phyloP scores from a whole-genome alignment of 108 stramenopile species.

The Skeletonema marinoi region DNA sequence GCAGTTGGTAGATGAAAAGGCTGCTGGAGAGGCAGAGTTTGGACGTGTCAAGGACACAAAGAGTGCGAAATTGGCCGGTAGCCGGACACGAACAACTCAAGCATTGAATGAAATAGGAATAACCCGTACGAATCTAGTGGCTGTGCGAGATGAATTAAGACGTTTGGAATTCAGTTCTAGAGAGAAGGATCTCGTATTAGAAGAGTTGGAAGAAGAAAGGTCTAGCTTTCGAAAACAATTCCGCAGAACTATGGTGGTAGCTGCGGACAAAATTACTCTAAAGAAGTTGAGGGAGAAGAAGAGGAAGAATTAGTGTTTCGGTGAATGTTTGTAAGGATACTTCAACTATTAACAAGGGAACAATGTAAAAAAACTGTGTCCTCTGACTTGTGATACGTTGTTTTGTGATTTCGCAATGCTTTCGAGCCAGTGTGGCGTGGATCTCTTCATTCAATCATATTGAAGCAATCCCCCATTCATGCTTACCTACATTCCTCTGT shows the following conservation, averaged over 20 bases:
- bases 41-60: constrained; percentile 20
- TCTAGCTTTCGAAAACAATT: constrained; percentile 40
- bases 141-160: constrained; percentile 15
- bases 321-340: neutral
- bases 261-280: constrained; percentile 16
- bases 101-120: constrained; percentile 34
- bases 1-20: constrained; percentile 26
- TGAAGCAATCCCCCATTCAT: no score
- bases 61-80: constrained; percentile 14
- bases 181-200: constrained; percentile 13
- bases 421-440: no score
- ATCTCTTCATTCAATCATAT: no score
- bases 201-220: constrained; percentile 31
- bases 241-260: constrained; percentile 15
- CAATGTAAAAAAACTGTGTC: no score
- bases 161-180: constrained; percentile 8
- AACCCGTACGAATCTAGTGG: constrained; percentile 19
- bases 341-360: no score
- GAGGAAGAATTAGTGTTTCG: neutral
- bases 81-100: constrained; percentile 8
- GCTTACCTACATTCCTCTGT: no score
- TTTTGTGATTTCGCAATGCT: no score
- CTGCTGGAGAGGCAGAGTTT: constrained; percentile 20
- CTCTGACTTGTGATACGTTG: no score
- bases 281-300: constrained; percentile 15